These are phyloP conservation scores for Apostasia ramifera DNA, from an alignment of 106 monocot genomes.

Conservation along the genomic window DNA sequence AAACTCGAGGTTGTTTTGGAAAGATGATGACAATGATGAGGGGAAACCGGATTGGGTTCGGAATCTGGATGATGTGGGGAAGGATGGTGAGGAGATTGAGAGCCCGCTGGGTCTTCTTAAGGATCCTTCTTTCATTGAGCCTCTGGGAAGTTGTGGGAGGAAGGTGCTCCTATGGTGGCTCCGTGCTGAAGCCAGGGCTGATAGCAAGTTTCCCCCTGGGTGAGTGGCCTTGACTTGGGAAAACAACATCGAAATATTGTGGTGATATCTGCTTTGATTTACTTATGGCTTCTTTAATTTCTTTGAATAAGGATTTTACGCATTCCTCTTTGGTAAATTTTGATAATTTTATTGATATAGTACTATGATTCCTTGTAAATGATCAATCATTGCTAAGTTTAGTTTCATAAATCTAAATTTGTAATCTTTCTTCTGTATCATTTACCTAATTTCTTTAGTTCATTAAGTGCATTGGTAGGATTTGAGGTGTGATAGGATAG, in stretches of 20 bases:
- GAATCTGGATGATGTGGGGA: constrained; percentile 43
- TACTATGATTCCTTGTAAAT: no score
- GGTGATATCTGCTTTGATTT: background rate
- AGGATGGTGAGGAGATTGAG: constrained; percentile 41
- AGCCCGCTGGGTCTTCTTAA: constrained; percentile 55
- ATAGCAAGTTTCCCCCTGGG: constrained; percentile 81
- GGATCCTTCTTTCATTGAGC: constrained; percentile 54
- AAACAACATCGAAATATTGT: background rate
- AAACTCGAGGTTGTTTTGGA: constrained; percentile 78
- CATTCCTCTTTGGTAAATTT: no score
- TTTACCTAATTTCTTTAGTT: no score
- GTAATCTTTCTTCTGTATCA: no score
- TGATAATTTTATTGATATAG: no score
- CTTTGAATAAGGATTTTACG: no score
- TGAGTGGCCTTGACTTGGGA: constrained; percentile 16
- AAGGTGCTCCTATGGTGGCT: constrained; percentile 87
- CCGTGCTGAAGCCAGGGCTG: constrained; percentile 62
- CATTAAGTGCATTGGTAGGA: no score
- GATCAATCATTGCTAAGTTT: no score
- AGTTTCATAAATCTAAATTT: no score
- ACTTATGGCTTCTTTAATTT: background rate
- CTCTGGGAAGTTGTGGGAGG: constrained; percentile 75
- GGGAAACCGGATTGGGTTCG: constrained; percentile 54
- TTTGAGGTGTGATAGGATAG: no score
- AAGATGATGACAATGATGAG: constrained; percentile 24